Base-by-base conservation (phyloP, 139 green algal genomes). In the Haematococcus sp. region DNA sequence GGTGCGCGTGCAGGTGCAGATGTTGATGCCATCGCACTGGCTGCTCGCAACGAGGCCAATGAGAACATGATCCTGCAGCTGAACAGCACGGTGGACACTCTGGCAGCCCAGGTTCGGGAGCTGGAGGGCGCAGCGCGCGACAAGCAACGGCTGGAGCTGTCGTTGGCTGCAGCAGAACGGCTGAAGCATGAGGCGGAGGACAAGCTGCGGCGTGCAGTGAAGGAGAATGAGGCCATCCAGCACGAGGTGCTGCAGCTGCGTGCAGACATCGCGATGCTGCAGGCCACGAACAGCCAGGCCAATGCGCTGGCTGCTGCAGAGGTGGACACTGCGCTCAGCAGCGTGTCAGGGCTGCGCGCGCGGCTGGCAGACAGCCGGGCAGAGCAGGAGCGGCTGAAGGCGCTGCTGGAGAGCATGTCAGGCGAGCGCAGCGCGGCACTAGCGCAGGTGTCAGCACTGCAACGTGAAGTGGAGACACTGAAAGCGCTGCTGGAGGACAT, bases 41-140 rank as follows among this genome's bases (percentile, higher is more conserved):
- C 76, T n/a, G 81, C 84, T 52, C 82, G 86, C 66, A 91, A 84
- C 25, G 77, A 89, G 28, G 74, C 81, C 35, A 85, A 90, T 27
- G 88, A 92, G 75, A 82, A 51, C 51, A 82, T 92, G 73, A 89
- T 92, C 33, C 73, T 91, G 71, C 84, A 89, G 78, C 83, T 92
- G n/a, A 84, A 81, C 34, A 52, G 56, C 28, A 84, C 70, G 63
- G 79, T 84, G 52, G 78, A 84, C 9, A 60, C 30, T 1, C 43
- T 84, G 68, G 27, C 34, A 0, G 35, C 34, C 2, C 64, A 77
- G 25, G 19, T 79, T 35, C 63, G 27, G 0, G 59, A 75, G 13
- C 28, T 81, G 31, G 68, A 75, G 46, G 32, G 25, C 19, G 2
- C 75, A 7, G 70, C 75, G 49, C 56, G 40, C 16, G 68, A 84